Evolutionary conservation across 2,329 filamentous ascomycete species (phyloP), one percentile per base, ranked within the genome.

Genomic region (Leptographium procerum): DNA sequence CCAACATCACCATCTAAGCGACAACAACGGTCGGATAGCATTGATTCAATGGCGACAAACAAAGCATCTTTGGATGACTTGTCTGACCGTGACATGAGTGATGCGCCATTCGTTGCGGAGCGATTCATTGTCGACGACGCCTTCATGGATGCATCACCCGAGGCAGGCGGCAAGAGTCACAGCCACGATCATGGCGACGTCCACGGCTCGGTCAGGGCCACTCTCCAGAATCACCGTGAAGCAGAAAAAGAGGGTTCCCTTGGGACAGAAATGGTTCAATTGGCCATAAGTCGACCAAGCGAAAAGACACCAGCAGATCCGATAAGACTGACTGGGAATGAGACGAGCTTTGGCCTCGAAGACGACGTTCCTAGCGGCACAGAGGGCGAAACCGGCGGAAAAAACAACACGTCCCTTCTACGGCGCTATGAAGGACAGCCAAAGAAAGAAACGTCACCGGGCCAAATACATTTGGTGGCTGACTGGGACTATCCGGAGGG

Each of bases 1-100:
- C 66, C 65, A 2, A 58, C 63, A 4, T 77, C 75, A 1, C 73
- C 75, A 1, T 71, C 74, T 1, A 78, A 78, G 63, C 66, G 75
- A 52, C 76, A 77, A 52, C 75, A 77, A 53, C 69, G 75, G 8
- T 69, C 74, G 0, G 71, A 71, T n/a, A 78, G 76, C 58, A 65
- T 70, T 11, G 74, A 76, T 50, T 78, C 76, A 0, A 73, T 79
- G 69, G 72, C 72, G 10, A 77, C 71, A 13, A 77, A 77, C 60
- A 68, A 71, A 4, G 75, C 74, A 0, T 77, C 76, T 0, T 57
- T 73, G 4, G 66, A 64, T 0, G 66, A 65, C 22, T 22, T 62
- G 1, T 76, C 74, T 56, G 73, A 75, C n/a, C 58, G 56, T 22
- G 62, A 59, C 24, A 60, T 62, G 59, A 56, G 57, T 19, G 59